Evolutionary conservation across 345 rosid genomes (phyloP).

Genomic region (Acer negundo): DNA sequence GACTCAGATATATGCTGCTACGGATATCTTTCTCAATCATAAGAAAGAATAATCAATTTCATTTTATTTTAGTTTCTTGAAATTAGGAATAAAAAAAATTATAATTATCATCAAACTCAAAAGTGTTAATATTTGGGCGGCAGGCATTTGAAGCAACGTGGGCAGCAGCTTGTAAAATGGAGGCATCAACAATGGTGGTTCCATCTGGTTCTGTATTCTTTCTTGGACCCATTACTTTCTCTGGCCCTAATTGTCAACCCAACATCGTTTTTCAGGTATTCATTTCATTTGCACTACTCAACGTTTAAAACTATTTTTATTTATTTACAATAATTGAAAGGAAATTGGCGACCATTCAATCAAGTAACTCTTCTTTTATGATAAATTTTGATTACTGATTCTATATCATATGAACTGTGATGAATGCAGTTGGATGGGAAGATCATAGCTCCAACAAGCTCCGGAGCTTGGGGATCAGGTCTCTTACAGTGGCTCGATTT

Average conservation of each 20-base stretch:
- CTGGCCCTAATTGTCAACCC: slow-evolving; percentile 58
- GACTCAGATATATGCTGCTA: too few relatives aligned
- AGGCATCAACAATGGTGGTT: slow-evolving; percentile 57
- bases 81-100: too few relatives aligned
- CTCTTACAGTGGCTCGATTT: slow-evolving; percentile 81
- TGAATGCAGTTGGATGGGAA: slow-evolving; percentile 73
- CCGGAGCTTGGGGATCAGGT: slow-evolving; percentile 65
- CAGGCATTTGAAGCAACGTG: slow-evolving; percentile 86
- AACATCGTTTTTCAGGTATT: slow-evolving; percentile 70
- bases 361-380: too few relatives aligned
- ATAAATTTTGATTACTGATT: too few relatives aligned
- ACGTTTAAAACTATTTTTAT: background rate
- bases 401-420: background rate
- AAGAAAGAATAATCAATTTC: too few relatives aligned
- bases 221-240: slow-evolving; percentile 69
- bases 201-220: slow-evolving; percentile 77
- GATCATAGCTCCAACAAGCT: slow-evolving; percentile 71
- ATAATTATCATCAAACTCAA: background rate
- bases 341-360: background rate
- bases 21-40: too few relatives aligned
- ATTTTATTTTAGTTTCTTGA: too few relatives aligned
- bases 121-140: background rate
- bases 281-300: background rate
- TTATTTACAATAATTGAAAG: background rate
- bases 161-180: slow-evolving; percentile 69